Evolutionary conservation across 202 grass and related monocot genomes (phyloP).

Genomic region (Tripidium arundinaceum): DNA sequence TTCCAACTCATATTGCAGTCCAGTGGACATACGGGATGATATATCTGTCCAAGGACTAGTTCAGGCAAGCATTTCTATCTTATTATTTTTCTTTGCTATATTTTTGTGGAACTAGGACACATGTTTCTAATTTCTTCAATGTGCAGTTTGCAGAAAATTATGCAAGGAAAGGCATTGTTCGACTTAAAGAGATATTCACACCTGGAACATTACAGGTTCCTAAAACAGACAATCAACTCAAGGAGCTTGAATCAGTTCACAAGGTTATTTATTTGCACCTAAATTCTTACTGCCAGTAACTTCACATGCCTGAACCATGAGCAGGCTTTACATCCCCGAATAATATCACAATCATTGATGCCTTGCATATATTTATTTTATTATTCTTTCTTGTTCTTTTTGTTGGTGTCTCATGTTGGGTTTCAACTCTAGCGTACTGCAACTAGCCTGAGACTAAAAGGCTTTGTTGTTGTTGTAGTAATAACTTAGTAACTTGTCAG

Average conservation of each 20-base stretch:
- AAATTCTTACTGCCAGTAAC: background rate
- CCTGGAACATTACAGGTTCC: conserved; percentile 84
- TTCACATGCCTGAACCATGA: background rate
- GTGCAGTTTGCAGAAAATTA: conserved; percentile 92
- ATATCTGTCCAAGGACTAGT: conserved; percentile 83
- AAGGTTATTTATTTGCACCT: conserved; percentile 56
- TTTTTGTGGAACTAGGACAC: conserved; percentile 30
- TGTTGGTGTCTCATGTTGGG: background rate
- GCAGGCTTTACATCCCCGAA: background rate
- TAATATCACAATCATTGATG: background rate
- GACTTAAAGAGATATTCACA: conserved; percentile 91
- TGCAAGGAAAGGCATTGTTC: conserved; percentile 86
- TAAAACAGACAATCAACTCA: conserved; percentile 74
- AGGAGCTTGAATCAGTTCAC: conserved; percentile 99
- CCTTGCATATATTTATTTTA: background rate
- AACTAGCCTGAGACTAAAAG: no score
- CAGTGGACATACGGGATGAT: conserved; percentile 82
- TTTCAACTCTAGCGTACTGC: background rate
- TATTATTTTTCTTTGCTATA: conserved; percentile 5
- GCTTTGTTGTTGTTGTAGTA: background rate
- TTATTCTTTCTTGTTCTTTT: background rate
- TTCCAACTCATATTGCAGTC: conserved; percentile 50
- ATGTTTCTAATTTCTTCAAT: conserved; percentile 17
- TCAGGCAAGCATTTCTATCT: conserved; percentile 52
- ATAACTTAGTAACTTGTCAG: background rate